Evolutionary conservation across 768 basidiomycete genomes (phyloP), one percentile per base, ranked within the genome.

Genomic region (Mycena epipterygia): DNA sequence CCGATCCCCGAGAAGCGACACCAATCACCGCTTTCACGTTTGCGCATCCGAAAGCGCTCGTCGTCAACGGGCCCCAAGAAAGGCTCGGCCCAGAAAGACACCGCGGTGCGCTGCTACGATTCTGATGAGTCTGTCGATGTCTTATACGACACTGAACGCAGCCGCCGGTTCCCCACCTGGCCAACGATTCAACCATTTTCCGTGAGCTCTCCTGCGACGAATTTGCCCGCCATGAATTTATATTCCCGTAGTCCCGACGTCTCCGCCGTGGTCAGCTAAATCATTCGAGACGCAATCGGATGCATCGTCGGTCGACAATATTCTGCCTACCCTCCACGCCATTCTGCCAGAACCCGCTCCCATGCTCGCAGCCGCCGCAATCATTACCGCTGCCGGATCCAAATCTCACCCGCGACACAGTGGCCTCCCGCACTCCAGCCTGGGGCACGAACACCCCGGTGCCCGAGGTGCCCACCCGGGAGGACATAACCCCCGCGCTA

Each of bases 41-140:
- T 73, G 25, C 68, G 72, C 21, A 57, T 67, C 3, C 72, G 72
- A n/a, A 73, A 73, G 27, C 64, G 68, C 33, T 73, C 72, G 53
- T 55, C 19, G n/a, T 29, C 27, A 62, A 44, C 64, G 61, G 13
- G 42, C 9, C 5, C 5, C 8, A 44, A 19, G n/a, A n/a, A n/a
- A n/a, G n/a, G n/a, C n/a, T n/a, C n/a, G n/a, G n/a, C n/a, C n/a
- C n/a, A n/a, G n/a, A n/a, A n/a, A n/a, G n/a, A n/a, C n/a, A n/a
- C n/a, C n/a, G 41, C n/a, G n/a, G 64, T 66, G 64, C 63, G 68
- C 46, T 59, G 48, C 25, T 37, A 53, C 12, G 39, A 48, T 32
- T 55, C 42, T 21, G 44, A 42, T 19, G 63, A 64, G n/a, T 70
- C 62, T 2, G 33, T 61, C 9, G 16, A 17, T 39, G 52, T 33